Base-by-base conservation (phyloP, 2,329 filamentous ascomycete genomes). In the Cordyceps fumosorosea region DNA sequence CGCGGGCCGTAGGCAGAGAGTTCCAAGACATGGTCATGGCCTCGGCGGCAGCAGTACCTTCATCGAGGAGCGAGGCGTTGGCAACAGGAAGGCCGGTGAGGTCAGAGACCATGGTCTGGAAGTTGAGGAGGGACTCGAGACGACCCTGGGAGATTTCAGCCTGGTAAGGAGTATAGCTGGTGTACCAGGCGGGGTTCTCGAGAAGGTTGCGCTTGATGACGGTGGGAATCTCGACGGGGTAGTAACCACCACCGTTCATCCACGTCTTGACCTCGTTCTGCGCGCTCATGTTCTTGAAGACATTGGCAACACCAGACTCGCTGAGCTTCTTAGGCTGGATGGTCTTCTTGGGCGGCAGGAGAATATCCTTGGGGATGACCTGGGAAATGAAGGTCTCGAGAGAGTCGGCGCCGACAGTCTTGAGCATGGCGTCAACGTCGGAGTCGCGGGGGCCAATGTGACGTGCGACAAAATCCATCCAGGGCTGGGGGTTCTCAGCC, bases 141-240 rank as follows among this genome's bases (percentile, higher is more conserved):
- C 93, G 87, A 42, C 93, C 93, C 77, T 98, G 93, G 74, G 92
- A 96, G 79, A 98, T 96, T 78, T 98, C 93, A 2, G 93, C 89
- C 78, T 98, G 93, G 76, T 97, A 98, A 18, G 93, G 93, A 0
- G 93, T 97, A 75, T 98, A 97, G 77, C 92, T 96, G 47, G 93
- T 98, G 75, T 98, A 98, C 93, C 93, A 98, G 11, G 88, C 92
- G 5, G 93, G 93, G 73, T 89, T 93, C 80, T 98, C 92, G 63
- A 98, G 79, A 5, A 98, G 83, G 73, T 97, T 97, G 67, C 93
- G 84, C 80, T 95, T 91, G 74, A 98, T 96, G 62, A 97, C 93
- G 62, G 91, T 85, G 5, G 93, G 93, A 0, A 90, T 89, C 67
- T 89, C 84, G n/a, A 91, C 93, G 42, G 86, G 88, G 67, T 93